phyloP scores from a whole-genome alignment of 2,329 filamentous ascomycete species.

The Apiospora aurea region DNA sequence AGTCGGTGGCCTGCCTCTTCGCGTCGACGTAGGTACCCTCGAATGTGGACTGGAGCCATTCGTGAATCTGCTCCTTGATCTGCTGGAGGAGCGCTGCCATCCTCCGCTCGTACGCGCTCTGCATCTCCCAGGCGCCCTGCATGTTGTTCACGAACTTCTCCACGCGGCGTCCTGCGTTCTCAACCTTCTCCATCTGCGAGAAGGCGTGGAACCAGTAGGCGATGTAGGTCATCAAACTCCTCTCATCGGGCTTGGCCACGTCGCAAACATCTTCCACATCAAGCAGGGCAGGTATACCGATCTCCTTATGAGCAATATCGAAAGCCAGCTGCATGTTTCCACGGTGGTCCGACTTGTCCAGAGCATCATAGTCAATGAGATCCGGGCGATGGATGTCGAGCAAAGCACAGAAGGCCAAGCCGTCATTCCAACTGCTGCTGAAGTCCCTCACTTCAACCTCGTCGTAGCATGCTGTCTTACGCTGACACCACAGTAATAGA shows the following conservation, averaged over 20 bases:
- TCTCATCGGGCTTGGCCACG: constrained; percentile 93
- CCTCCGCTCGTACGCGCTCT: constrained; percentile 90
- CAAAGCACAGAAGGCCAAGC: constrained; percentile 93
- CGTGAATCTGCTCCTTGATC: constrained; percentile 74
- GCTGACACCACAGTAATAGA: constrained; percentile 93
- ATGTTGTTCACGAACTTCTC: constrained; percentile 99
- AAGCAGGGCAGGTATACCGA: constrained; percentile 92
- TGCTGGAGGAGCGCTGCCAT: constrained; percentile 83
- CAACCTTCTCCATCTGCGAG: constrained; percentile 97
- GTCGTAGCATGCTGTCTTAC: constrained; percentile 98
- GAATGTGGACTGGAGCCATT: constrained; percentile 83
- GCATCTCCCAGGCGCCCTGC: constrained; percentile 99
- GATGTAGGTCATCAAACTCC: constrained; percentile 98
- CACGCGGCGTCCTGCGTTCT: constrained; percentile 93
- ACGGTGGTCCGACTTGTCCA: constrained; percentile 92
- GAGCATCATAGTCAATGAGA: constrained; percentile 92
- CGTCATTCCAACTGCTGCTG: constrained; percentile 95
- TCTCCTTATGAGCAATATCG: constrained; percentile 94
- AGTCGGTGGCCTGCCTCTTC: constrained; percentile 82
- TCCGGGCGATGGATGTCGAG: constrained; percentile 97
- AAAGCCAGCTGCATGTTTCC: constrained; percentile 99
- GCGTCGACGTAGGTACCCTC: constrained; percentile 92
- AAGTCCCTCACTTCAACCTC: constrained; percentile 97
- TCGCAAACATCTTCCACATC: constrained; percentile 99
- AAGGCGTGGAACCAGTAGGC: constrained; percentile 99